Evolutionary conservation across 1,284 basidiomycete species (phyloP), one percentile per base, ranked within the genome.

Genomic region (Leccinum colubrinum): DNA sequence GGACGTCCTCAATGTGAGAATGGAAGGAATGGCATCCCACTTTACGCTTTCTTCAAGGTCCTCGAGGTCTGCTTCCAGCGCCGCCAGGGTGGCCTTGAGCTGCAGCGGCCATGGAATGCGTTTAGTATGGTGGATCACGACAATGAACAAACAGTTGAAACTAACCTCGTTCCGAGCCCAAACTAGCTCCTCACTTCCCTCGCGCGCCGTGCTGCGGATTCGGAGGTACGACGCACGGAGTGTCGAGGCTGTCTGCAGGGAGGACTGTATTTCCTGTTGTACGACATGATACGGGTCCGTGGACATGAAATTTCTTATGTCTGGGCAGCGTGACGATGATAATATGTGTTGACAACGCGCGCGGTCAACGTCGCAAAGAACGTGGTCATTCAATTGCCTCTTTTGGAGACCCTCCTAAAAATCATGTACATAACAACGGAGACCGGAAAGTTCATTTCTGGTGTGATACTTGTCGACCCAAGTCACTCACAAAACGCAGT

Each of bases 21-120:
- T 20, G 43, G 50, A 43, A 6, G n/a, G 15, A 20, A 27, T 59
- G 27, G 43, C 48, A 3, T 17, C 83, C 65, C 74, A 91, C 84
- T 85, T 87, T 30, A 97, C 93, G 67, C 92, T 94, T 71, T 94
- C 93, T 59, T 95, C 94, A 20, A 97, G 76, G 70, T 94, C 94
- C 64, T 94, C 91, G 30, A 95, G 72, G 76, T 97, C 94, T 0
- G 90, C 87, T 71, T 94, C 91, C 35, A 97, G 78, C 1, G 88
- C 78, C 1, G 85, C 82, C 8, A 97, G 81, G 2, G 90, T 90
- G 0, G 86, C 86, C 72, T 87, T 87, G 56, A 96, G 78, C 86
- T 95, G 67, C 20, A 11, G 67, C 15, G 15, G 55, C 17, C 37
- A 15, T 52, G 48, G 12, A 22, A n/a, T 35, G 6, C n/a, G 6